Conservation (phyloP, 306 rosid species). For the Gastrolobium bilobum region DNA sequence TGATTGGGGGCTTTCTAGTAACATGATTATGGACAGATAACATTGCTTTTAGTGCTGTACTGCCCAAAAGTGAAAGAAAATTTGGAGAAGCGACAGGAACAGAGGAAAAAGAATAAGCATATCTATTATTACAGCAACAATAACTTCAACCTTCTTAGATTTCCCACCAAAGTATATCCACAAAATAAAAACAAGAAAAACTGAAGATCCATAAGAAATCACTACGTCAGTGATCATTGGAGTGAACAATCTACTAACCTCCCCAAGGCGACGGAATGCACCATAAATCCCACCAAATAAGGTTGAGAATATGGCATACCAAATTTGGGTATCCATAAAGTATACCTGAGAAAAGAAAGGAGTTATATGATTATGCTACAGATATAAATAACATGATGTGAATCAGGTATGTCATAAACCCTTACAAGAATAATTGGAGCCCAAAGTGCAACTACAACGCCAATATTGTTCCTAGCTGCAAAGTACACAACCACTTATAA, state of each 20-base stretch:
- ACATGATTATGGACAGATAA: background rate
- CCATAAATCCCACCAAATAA: conserved; percentile 98
- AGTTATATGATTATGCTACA: conserved; percentile 12
- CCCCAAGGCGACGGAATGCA: conserved; percentile 97
- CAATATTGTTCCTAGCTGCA: conserved; percentile 96
- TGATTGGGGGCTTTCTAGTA: no score
- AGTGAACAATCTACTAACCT: conserved; percentile 63
- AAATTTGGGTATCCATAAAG: conserved; percentile 98
- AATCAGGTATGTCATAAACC: conserved; percentile 28
- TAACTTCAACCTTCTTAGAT: background rate
- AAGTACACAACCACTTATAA: conserved; percentile 42
- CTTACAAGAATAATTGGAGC: conserved; percentile 96
- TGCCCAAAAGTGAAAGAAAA: background rate
- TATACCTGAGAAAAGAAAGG: conserved; percentile 70
- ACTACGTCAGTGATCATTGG: background rate
- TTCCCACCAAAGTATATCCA: conserved; percentile 19
- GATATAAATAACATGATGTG: conserved; percentile 16
- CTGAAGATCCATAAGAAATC: background rate
- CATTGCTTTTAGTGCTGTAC: background rate
- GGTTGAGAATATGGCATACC: conserved; percentile 99
- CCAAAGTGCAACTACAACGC: conserved; percentile 96
- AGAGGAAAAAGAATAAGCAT: background rate
- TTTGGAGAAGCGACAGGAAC: background rate
- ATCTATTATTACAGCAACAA: conserved; percentile 9
- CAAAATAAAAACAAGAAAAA: conserved; percentile 32